These are phyloP conservation scores for Inonotus obliquus DNA, from an alignment of 1,284 basidiomycete species.

Conservation along the genomic window DNA sequence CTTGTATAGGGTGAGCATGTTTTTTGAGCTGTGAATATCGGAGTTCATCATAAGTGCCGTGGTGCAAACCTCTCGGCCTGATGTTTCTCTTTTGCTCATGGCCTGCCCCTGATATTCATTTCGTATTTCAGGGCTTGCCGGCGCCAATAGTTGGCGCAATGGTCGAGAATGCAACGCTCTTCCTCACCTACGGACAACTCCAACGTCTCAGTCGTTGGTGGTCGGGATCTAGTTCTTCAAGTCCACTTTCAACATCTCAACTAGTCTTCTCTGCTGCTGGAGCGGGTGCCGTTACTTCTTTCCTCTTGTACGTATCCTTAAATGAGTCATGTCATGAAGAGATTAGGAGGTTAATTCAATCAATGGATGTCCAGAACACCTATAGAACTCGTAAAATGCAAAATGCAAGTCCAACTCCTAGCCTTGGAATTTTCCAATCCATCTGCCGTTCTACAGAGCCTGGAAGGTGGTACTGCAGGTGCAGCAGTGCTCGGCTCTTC, in stretches of 20 bases:
- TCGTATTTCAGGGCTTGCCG: constrained; percentile 64
- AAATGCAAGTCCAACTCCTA: constrained; percentile 94
- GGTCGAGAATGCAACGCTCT: constrained; percentile 84
- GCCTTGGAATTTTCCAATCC: constrained; percentile 23
- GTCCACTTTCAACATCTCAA: constrained; percentile 54
- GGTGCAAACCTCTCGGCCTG: no score
- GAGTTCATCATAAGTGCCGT: no score
- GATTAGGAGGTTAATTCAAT: background rate
- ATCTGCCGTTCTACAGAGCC: constrained; percentile 22
- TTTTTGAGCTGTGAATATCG: constrained; percentile 10
- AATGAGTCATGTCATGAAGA: background rate
- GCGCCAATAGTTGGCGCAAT: constrained; percentile 90
- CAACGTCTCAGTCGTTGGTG: constrained; percentile 60
- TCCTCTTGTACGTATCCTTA: constrained; percentile 62
- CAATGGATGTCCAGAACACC: constrained; percentile 56
- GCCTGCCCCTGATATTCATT: background rate
- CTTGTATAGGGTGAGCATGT: constrained; percentile 67
- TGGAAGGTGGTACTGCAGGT: constrained; percentile 21
- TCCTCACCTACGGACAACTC: constrained; percentile 82
- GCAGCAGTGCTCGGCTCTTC: constrained; percentile 18
- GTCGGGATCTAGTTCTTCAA: constrained; percentile 28
- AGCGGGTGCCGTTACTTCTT: constrained; percentile 78
- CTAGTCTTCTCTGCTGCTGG: constrained; percentile 74
- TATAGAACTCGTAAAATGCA: constrained; percentile 89
- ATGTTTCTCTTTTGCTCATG: no score